A percentile compares a stretch with the other conserved stretches of the same genome.
Conservation (phyloP, 768 basidiomycete species). For the Kwoniella pini region DNA sequence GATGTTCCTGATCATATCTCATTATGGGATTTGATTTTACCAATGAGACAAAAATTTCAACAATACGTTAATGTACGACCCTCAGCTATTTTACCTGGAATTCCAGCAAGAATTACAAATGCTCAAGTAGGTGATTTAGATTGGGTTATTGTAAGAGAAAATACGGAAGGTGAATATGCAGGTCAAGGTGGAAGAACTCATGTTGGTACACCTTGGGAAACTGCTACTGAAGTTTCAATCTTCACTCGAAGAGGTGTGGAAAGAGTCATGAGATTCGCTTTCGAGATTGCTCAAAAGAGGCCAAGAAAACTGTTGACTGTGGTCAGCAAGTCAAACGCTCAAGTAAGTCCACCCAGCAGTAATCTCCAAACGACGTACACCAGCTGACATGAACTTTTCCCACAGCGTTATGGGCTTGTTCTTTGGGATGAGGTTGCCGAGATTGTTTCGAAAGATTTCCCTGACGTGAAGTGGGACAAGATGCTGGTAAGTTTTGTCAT, state of each 20-base stretch:
- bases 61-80: conserved; percentile 59
- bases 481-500: conserved; percentile 21
- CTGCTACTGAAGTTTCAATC: conserved; percentile 55
- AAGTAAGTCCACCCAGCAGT: conserved; percentile 26
- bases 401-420: conserved; percentile 40
- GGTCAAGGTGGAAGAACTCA: conserved; percentile 57
- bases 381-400: neutral
- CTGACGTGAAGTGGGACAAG: conserved; percentile 56
- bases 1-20: conserved; percentile 66
- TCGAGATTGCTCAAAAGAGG: conserved; percentile 60
- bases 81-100: conserved; percentile 61
- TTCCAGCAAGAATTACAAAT: conserved; percentile 59
- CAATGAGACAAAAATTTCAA: conserved; percentile 61
- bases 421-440: conserved; percentile 55
- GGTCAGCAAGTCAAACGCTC: conserved; percentile 62
- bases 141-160: conserved; percentile 63
- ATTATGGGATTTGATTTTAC: conserved; percentile 61
- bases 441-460: conserved; percentile 60
- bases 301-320: conserved; percentile 61
- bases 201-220: conserved; percentile 44
- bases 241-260: conserved; percentile 61
- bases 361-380: no score
- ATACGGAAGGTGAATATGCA: conserved; percentile 64
- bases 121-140: conserved; percentile 58
- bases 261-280: conserved; percentile 61